Evolutionary conservation across 495 filamentous ascomycete genomes (phyloP).

Genomic region (Lepraria neglecta): DNA sequence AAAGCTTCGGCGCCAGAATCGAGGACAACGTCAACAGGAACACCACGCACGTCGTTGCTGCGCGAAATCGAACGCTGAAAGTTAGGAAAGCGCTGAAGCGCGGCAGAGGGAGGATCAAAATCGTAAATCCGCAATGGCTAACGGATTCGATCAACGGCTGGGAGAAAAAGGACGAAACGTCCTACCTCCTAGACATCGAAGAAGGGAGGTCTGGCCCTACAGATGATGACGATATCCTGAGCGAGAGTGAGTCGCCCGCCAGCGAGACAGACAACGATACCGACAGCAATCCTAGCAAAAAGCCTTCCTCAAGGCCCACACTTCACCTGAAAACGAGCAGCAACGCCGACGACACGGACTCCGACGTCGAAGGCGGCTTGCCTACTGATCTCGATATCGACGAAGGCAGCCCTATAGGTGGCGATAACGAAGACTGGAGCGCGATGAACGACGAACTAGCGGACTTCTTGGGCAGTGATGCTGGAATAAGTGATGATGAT

Average conservation of each 20-base stretch:
- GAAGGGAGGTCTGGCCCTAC: slow-evolving; percentile 39
- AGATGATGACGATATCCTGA: slow-evolving; percentile 35
- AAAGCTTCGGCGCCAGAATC: slow-evolving; percentile 75
- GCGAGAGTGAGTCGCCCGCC: slow-evolving; percentile 32
- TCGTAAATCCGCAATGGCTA: slow-evolving; percentile 88
- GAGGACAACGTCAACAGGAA: slow-evolving; percentile 48
- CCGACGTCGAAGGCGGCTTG: slow-evolving; percentile 19
- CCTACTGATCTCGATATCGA: slow-evolving; percentile 41
- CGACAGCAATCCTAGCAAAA: slow-evolving; percentile 39
- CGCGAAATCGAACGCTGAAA: slow-evolving; percentile 80
- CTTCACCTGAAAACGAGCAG: slow-evolving; percentile 42
- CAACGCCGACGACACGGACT: slow-evolving; percentile 15
- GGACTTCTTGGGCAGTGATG: slow-evolving; percentile 62
- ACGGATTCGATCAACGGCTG: slow-evolving; percentile 72
- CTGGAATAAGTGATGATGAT: slow-evolving; percentile 37
- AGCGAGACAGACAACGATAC: slow-evolving; percentile 38
- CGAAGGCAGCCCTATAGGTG: slow-evolving; percentile 47
- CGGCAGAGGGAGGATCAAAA: slow-evolving; percentile 60
- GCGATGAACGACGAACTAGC: slow-evolving; percentile 65
- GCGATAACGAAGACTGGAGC: slow-evolving; percentile 54
- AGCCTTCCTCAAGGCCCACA: slow-evolving; percentile 30
- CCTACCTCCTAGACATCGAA: slow-evolving; percentile 60
- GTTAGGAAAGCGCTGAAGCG: slow-evolving; percentile 69
- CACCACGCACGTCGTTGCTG: slow-evolving; percentile 65
- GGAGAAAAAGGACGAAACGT: slow-evolving; percentile 64